Base-by-base conservation (phyloP, 768 basidiomycete genomes). In the Daedalea quercina region DNA sequence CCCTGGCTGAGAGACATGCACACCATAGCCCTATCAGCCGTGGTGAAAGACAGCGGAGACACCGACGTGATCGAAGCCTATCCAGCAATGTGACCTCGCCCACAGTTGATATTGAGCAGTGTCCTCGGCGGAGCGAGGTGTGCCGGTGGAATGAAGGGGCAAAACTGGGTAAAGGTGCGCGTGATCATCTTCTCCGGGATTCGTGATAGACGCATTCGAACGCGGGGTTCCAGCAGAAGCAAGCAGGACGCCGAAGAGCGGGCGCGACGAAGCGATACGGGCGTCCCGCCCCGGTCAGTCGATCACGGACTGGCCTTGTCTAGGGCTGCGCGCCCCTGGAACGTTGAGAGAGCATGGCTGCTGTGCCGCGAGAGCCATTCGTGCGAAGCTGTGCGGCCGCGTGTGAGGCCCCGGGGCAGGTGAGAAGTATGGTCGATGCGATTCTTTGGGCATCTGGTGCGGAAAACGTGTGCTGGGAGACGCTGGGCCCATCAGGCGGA, bases 21-120 rank as follows among this genome's bases (percentile, higher is more conserved):
- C 63, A 84, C 82, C 58, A 91, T 90, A 63, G 88, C 89, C 23
- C 85, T 85, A 47, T n/a, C 88, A 88, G n/a, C 79, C 90, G 59
- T 78, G 88, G 26, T 90, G 90, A 64, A 88, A 88, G 37, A 85
- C 87, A 34, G 77, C 85, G 90, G 90, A 67, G 77, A 90, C 31
- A 90, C 90, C 66, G 84, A 88, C 62, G 85, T 90, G 50, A 72
- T 90, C 37, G 88, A 88, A 75, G 59, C 85, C 64, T 76, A 77
- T 68, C 25, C 69, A 71, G 54, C 63, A 72, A 55, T 61, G 65
- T 40, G 64, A 81, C 43, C 66, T 77, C 52, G 65, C 67, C 7
- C 37, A 19, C 37, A 40, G 34, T 9, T 8, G 9, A 17, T 35
- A 40, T 19, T 15, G 6, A 15, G 90, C 65, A 81, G 77, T 50